Evolutionary conservation across 2,329 filamentous ascomycete genomes (phyloP), one percentile per base, ranked within the genome.

Genomic region (Trichoderma hamatum): DNA sequence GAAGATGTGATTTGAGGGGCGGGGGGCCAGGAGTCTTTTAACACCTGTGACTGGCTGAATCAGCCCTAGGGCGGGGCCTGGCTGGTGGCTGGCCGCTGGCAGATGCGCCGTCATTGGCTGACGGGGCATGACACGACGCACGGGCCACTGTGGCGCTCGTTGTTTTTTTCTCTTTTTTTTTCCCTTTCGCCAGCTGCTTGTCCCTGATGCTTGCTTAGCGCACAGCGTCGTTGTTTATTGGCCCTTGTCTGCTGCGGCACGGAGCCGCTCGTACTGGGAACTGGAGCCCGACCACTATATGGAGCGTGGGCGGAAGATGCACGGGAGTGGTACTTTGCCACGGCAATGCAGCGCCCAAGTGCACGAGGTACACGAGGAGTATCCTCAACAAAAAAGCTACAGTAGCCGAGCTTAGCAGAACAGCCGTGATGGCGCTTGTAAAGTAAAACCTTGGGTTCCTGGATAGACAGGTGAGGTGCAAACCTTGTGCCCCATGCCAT

Each of bases 1-100:
- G 78, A 81, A 78, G 79, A 82, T 79, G 77, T 85, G 83, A 85
- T 84, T 85, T 84, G 84, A 84, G 81, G 81, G 82, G 77, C 77
- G 75, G 76, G 79, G 78, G 79, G n/a, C 78, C 77, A 51, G 77
- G 77, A 76, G 75, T 79, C 78, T 79, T 82, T 81, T 78, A 80
- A 79, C 77, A 76, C 76, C 76, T 82, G 75, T 85, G 80, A 84
- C 80, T 85, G 83, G 84, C 82, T 84, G 81, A 83, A 76, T 83
- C 79, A 82, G 79, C 80, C 72, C 74, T 51, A 39, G n/a, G 70
- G 79, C 82, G 81, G 82, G 78, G 68, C 77, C 5, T 3, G 3
- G 6, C 30, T 7, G 69, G 72, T 73, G 74, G 72, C 73, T 77
- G 75, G 76, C 70, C 68, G 26, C n/a, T 56, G 59, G 63, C 67